Evolutionary conservation across 2,329 filamentous ascomycete genomes (phyloP).

Genomic region (Rhinocladiella similis): DNA sequence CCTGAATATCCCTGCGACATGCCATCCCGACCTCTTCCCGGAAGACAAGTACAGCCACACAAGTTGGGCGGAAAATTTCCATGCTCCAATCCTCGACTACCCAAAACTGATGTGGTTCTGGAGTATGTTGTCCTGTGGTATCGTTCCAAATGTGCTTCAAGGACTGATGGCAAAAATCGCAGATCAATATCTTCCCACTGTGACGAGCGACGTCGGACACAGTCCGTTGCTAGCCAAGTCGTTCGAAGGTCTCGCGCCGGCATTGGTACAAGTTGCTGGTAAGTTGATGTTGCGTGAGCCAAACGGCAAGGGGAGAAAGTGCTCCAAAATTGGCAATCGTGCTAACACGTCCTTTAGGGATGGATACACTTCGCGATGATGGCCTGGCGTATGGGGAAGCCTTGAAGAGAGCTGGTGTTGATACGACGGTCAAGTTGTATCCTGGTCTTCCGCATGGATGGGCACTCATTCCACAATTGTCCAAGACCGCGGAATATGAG

Average conservation of each 20-base stretch:
- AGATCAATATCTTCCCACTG: conserved; percentile 4
- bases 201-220: background rate
- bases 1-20: background rate
- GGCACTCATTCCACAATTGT: background rate
- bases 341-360: too few species aligned
- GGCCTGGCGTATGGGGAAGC: conserved; percentile 25
- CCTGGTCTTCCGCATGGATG: conserved; percentile 33
- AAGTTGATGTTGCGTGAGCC: background rate
- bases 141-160: background rate
- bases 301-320: too few species aligned
- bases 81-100: background rate
- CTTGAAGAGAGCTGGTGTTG: conserved; percentile 25
- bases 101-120: conserved; percentile 2
- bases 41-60: background rate
- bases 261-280: conserved; percentile 5
- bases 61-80: background rate
- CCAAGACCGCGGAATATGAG: background rate
- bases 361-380: conserved; percentile 31
- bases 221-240: conserved; percentile 4
- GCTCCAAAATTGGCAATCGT: too few species aligned
- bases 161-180: background rate
- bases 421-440: conserved; percentile 32
- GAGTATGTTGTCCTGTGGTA: background rate
- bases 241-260: background rate
- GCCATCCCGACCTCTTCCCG: background rate